Base-by-base conservation (phyloP, 108 stramenopile species). In the Nitzschia inconspicua region DNA sequence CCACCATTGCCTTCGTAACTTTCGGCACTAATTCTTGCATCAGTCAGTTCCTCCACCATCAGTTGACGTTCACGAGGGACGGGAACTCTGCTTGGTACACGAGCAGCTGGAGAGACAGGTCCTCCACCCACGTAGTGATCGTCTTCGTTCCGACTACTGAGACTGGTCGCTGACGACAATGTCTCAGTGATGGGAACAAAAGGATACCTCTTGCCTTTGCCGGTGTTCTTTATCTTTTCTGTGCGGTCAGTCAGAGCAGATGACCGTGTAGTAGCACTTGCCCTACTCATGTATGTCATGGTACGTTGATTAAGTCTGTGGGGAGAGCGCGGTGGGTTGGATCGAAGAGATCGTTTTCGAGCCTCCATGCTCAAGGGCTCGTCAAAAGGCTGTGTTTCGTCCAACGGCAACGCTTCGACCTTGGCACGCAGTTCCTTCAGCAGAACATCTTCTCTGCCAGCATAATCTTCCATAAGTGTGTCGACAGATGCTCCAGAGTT, bases 1-100 rank as follows among this genome's bases (percentile, higher is more conserved):
- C 30, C 50, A 4, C 39, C 36, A 10, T 49, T 37, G 9, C 72
- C 50, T 16, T 62, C 53, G 43, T 58, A 80, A 2, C 50, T 75
- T 42, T 74, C 73, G 1, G 70, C 42, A 31, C 43, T 63, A 30
- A 63, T 51, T 22, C 79, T 36, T 1, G 63, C 55, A 26, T 42
- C 37, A 7, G 41, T 59, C 34, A 80, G 56, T 59, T 80, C 79
- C 42, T 80, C 79, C 14, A 80, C 74, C 44, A 54, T 63, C 20
- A 80, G 67, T 37, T 80, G 69, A 24, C 79, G 65, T 43, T 67
- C 54, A 9, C 73, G 73, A 4, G 19, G 46, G 14, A 65, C 59
- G 18, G 48, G 63, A n/a, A 50, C 35, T 22, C 52, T 39, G 49
- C 63, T 64, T 13, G 50, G 49, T 4, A 57, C 24, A 25, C 56